A percentile compares a stretch with the other conserved stretches of the same genome.
Evolutionary conservation across 176 grass and related monocot genomes (phyloP).

Genomic region (Hyparrhenia diplandra): DNA sequence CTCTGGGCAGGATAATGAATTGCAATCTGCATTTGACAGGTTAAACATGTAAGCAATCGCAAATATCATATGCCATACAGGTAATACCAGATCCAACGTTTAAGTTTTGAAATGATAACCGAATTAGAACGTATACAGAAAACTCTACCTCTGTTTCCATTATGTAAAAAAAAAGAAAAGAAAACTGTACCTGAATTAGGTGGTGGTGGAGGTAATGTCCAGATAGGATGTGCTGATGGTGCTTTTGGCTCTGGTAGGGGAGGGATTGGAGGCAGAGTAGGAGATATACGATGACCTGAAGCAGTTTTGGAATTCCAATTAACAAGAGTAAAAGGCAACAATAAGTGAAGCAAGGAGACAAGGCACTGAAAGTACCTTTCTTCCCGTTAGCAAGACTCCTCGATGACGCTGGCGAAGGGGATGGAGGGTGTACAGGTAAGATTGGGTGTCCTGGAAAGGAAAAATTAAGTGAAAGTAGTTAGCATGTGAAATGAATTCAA

Average conservation of each 20-base stretch:
- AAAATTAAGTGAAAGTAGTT: constrained; percentile 5
- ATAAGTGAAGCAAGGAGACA: not conserved
- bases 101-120: constrained; percentile 1
- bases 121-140: not conserved
- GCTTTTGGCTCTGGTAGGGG: constrained; percentile 38
- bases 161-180: not conserved
- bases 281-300: constrained; percentile 55
- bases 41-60: constrained; percentile 12
- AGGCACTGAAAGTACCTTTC: constrained; percentile 40
- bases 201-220: constrained; percentile 89
- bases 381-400: constrained; percentile 31
- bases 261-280: constrained; percentile 50
- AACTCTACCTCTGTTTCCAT: constrained; percentile 21
- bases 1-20: constrained; percentile 64
- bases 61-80: not conserved
- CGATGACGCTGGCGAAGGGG: constrained; percentile 40
- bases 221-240: constrained; percentile 56
- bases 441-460: constrained; percentile 41
- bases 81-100: not conserved
- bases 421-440: constrained; percentile 41
- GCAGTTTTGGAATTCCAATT: constrained; percentile 13
- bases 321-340: not conserved
- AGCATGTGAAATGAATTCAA: not conserved
- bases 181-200: constrained; percentile 67
- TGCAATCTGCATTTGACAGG: constrained; percentile 69